A percentile compares a stretch with the other conserved stretches of the same genome.
Conservation (phyloP, 176 grass and related monocot genomes). For the Aegilops bicornis region DNA sequence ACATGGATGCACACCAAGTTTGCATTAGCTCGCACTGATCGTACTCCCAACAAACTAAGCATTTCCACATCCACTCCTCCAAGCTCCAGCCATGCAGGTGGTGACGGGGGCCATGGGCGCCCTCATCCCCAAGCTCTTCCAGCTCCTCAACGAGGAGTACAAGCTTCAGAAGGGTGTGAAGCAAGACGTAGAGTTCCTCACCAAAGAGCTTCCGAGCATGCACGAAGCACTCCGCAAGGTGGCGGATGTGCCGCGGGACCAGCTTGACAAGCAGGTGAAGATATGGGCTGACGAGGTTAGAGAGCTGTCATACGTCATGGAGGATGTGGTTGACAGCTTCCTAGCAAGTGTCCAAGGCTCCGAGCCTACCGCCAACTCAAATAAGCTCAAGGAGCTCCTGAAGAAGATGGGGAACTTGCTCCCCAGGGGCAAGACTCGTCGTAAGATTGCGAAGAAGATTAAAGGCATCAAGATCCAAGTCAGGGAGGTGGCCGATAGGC, state of each 20-base stretch:
- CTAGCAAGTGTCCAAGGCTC: neutral
- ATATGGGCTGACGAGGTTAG: neutral
- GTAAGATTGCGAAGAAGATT: neutral
- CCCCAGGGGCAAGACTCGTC: neutral
- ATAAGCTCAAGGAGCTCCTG: neutral
- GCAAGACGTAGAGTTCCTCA: neutral
- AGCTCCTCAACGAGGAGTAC: neutral
- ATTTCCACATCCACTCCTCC: neutral
- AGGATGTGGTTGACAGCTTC: neutral
- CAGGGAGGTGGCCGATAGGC: neutral
- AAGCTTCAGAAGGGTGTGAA: neutral
- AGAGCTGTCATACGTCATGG: conserved; percentile 8
- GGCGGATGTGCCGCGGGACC: neutral
- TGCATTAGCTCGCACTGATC: too few species aligned
- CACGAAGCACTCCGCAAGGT: neutral
- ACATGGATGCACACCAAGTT: too few species aligned
- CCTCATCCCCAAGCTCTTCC: neutral
- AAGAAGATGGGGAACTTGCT: neutral
- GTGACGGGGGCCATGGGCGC: neutral
- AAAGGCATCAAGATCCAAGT: neutral
- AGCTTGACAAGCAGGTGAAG: neutral
- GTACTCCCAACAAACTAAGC: neutral
- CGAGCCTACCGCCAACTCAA: neutral
- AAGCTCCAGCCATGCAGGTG: neutral
- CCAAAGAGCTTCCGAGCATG: neutral